Conservation (phyloP, 164 flowering plant genomes). For the Chimonanthus praecox region DNA sequence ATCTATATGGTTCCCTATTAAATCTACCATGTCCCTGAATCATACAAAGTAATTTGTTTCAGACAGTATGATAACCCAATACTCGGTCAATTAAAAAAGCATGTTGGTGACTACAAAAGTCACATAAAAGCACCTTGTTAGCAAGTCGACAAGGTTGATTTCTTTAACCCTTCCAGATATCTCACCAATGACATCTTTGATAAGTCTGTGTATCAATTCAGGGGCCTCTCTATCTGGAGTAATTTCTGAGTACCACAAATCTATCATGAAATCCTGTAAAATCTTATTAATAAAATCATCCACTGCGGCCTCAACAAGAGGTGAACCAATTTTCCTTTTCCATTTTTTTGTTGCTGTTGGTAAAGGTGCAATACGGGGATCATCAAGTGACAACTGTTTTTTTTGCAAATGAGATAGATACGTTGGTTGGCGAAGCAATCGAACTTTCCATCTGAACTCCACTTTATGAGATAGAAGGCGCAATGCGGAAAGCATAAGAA, state of each 20-base stretch:
- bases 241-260: constrained; percentile 88
- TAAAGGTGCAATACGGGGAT: constrained; percentile 55
- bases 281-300: constrained; percentile 65
- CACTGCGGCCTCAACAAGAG: constrained; percentile 78
- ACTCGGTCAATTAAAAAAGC: constrained; percentile 11
- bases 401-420: constrained; percentile 71
- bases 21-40: constrained; percentile 82
- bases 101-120: constrained; percentile 25
- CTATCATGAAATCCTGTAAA: constrained; percentile 74
- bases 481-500: constrained; percentile 52
- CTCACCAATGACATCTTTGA: constrained; percentile 83
- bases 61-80: constrained; percentile 6
- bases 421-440: constrained; percentile 29
- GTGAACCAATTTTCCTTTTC: constrained; percentile 85
- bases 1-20: constrained; percentile 82
- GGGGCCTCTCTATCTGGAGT: constrained; percentile 89
- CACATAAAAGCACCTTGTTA: constrained; percentile 63
- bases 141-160: constrained; percentile 86
- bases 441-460: constrained; percentile 65
- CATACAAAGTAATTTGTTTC: constrained; percentile 13
- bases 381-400: constrained; percentile 72
- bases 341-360: constrained; percentile 50
- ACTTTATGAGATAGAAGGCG: constrained; percentile 59
- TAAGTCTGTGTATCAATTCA: constrained; percentile 53
- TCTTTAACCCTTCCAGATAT: constrained; percentile 72